Evolutionary conservation across 768 basidiomycete genomes (phyloP).

Genomic region (Rhodotorula taiwanensis): DNA sequence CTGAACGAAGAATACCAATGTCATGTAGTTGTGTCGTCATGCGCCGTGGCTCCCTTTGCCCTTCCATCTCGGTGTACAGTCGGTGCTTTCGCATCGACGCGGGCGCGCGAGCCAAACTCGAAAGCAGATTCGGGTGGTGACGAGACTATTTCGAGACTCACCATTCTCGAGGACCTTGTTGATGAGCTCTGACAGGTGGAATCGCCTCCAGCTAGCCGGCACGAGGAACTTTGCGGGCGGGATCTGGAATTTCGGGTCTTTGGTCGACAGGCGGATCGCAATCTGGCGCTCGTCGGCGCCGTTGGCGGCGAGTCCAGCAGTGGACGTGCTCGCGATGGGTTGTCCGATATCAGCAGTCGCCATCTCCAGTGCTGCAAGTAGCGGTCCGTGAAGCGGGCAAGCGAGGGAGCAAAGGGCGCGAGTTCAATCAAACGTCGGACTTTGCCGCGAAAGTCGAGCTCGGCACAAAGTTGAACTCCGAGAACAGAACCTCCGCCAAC

Average conservation of each 20-base stretch:
- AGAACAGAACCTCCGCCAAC: constrained; percentile 35
- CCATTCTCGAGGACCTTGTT: constrained; percentile 69
- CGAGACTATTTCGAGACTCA: constrained; percentile 1
- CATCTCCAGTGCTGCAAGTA: not conserved
- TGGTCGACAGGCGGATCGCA: constrained; percentile 55
- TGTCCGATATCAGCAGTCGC: constrained; percentile 10
- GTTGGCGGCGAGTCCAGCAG: not conserved
- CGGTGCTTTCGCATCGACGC: no score
- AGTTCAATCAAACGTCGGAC: no score
- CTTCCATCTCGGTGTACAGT: no score
- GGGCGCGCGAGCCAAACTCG: not conserved
- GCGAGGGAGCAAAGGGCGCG: no score
- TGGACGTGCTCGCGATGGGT: constrained; percentile 29
- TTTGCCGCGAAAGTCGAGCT: constrained; percentile 24
- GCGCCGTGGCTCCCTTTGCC: constrained; percentile 1
- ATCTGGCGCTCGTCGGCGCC: constrained; percentile 31
- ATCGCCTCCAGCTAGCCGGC: constrained; percentile 82
- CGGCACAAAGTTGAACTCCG: constrained; percentile 24
- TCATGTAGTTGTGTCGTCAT: constrained; percentile 30
- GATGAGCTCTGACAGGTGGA: constrained; percentile 90
- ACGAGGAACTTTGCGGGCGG: constrained; percentile 88
- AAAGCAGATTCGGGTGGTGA: not conserved
- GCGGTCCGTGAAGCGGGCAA: not conserved
- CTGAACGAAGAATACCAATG: constrained; percentile 39
- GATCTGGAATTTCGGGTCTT: constrained; percentile 63